These are phyloP conservation scores for Primulina eburnea DNA, from an alignment of 257 asterid genomes.

Conservation along the genomic window DNA sequence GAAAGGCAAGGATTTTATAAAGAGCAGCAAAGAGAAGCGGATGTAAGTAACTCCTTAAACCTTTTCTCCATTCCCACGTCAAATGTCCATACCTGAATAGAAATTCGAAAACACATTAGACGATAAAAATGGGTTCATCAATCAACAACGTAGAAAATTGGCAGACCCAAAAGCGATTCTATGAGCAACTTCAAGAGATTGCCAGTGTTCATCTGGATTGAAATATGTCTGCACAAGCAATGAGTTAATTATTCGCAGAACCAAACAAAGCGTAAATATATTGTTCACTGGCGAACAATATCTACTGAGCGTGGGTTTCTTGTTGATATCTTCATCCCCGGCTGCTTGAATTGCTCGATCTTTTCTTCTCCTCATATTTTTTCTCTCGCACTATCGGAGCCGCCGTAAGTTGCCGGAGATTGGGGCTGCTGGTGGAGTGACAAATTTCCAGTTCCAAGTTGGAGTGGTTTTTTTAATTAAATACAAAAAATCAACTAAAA, in stretches of 20 bases:
- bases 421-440: not conserved
- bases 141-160: not conserved
- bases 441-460: not conserved
- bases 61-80: conserved; percentile 67
- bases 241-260: conserved; percentile 32
- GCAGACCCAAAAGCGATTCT: conserved; percentile 69
- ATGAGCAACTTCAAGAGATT: conserved; percentile 81
- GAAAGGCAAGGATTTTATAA: conserved; percentile 67
- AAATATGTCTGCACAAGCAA: conserved; percentile 50
- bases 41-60: conserved; percentile 51
- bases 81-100: conserved; percentile 68
- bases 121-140: not conserved
- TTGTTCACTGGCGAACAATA: conserved; percentile 26
- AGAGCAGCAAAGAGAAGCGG: conserved; percentile 77
- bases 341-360: conserved; percentile 20
- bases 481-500: no score
- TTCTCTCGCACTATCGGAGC: not conserved
- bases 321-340: conserved; percentile 14
- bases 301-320: conserved; percentile 13
- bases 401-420: not conserved
- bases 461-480: no score
- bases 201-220: conserved; percentile 99
- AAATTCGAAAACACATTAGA: not conserved
- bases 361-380: conserved; percentile 38
- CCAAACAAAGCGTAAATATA: conserved; percentile 39